Evolutionary conservation across 2,329 filamentous ascomycete species (phyloP), one percentile per base, ranked within the genome.

Genomic region (Talaromyces piceae): DNA sequence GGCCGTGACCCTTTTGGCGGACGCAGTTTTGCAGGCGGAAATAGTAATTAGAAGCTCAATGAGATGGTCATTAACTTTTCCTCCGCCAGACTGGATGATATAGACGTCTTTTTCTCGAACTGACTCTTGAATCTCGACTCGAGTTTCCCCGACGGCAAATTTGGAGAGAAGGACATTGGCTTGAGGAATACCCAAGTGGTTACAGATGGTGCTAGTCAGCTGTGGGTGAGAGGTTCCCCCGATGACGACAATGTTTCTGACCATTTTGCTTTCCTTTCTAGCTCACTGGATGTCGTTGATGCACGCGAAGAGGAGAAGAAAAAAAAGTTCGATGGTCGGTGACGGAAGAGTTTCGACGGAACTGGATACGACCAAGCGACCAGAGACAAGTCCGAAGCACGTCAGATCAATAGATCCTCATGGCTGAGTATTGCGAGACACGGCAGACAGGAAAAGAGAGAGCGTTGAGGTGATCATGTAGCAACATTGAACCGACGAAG

Each of bases 51-150:
- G 87, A 46, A 97, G 83, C 67, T 98, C 93, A 75, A 98, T 87
- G 58, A 98, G 82, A 73, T 95, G 84, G 73, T 98, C 93, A 68
- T 98, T 98, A 73, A 96, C 88, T 63, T 87, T 87, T 57, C 89
- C 90, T 60, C 88, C 88, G 60, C 89, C 90, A 39, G 89, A 93
- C 72, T 97, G 91, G 63, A 98, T 89, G 67, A 97, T 96, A 75
- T 94, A 98, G 68, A 96, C 93, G 82, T 98, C 93, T 71, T 98
- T 98, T 61, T 88, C 93, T 61, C 93, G 87, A 47, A 98, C 93
- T 12, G 90, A 95, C 71, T 98, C 93, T 68, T 91, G 81, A 64
- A 98, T 95, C 72, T 97, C 93, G 57, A 95, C 91, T 50, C 91
- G 84, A 59, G 88, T 95, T 75, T 97, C 93, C 59, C 93, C 93